A percentile compares a stretch with the other conserved stretches of the same genome.
Conservation (phyloP, 768 basidiomycete genomes). For the Xerocomellus intermedius region DNA sequence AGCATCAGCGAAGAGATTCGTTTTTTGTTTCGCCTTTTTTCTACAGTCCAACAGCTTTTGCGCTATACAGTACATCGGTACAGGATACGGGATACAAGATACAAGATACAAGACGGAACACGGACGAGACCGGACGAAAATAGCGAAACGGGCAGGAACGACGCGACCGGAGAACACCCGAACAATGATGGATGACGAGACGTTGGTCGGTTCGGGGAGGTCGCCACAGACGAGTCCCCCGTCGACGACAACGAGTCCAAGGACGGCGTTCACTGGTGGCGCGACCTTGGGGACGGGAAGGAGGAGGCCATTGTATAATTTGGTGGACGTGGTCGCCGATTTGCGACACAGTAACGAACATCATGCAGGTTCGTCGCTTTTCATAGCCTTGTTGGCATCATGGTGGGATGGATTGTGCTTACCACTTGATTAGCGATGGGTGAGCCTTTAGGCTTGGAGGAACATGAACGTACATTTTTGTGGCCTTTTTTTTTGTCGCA, state of each 20-base stretch:
- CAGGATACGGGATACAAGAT: background rate
- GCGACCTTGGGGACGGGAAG: conserved; percentile 19
- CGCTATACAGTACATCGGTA: background rate
- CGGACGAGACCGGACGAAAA: background rate
- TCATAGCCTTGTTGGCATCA: background rate
- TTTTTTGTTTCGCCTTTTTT: background rate
- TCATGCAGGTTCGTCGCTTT: conserved; percentile 30
- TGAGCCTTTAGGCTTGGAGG: conserved; percentile 37
- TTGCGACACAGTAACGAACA: conserved; percentile 38
- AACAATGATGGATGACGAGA: conserved; percentile 26
- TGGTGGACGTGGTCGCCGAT: conserved; percentile 45
- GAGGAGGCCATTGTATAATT: conserved; percentile 38
- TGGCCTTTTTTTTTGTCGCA: background rate
- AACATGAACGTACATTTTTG: conserved; percentile 34
- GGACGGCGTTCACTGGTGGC: conserved; percentile 1
- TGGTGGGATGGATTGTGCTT: background rate
- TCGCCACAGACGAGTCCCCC: conserved; percentile 23
- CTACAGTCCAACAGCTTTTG: background rate
- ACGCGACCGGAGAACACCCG: background rate
- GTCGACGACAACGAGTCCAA: conserved; percentile 16
- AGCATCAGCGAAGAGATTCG: background rate
- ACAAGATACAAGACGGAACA: background rate
- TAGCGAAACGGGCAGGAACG: background rate
- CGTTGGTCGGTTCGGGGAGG: conserved; percentile 18
- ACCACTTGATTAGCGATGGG: conserved; percentile 20